Evolutionary conservation across 2,329 filamentous ascomycete species (phyloP).

Genomic region (Neonectria coccinea): DNA sequence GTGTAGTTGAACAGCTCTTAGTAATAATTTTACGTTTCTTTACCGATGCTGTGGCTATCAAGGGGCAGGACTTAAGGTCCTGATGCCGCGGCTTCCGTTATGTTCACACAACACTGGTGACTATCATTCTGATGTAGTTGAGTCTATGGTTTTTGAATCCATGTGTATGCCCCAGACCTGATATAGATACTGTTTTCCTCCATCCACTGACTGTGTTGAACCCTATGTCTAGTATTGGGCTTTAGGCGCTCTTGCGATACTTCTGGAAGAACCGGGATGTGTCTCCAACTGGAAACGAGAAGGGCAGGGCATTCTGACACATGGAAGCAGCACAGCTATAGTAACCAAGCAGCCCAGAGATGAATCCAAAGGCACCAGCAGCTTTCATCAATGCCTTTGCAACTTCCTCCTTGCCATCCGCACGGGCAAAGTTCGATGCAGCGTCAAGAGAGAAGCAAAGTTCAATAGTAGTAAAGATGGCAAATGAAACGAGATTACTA

Average conservation of each 20-base stretch:
- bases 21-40: too few relatives aligned
- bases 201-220: neutral
- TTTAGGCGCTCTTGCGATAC: neutral
- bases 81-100: too few relatives aligned
- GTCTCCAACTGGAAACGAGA: constrained; percentile 21
- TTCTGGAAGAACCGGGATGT: constrained; percentile 11
- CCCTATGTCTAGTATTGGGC: too few relatives aligned
- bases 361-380: constrained; percentile 22
- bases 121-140: too few relatives aligned
- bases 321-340: constrained; percentile 13
- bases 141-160: neutral
- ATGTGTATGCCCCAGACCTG: neutral
- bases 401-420: constrained; percentile 16
- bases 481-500: constrained; percentile 13
- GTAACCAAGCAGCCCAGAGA: constrained; percentile 24
- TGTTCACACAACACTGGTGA: too few relatives aligned
- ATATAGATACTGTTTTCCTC: neutral
- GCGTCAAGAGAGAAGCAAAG: constrained; percentile 20
- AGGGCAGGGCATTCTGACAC: constrained; percentile 18
- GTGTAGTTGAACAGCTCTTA: too few relatives aligned
- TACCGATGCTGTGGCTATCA: too few relatives aligned
- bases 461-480: constrained; percentile 20
- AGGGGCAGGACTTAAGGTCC: too few relatives aligned
- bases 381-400: constrained; percentile 14
- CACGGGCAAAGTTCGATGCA: constrained; percentile 23